Evolutionary conservation across 768 basidiomycete species (phyloP), one percentile per base, ranked within the genome.

Genomic region (Tulasnella sp.): DNA sequence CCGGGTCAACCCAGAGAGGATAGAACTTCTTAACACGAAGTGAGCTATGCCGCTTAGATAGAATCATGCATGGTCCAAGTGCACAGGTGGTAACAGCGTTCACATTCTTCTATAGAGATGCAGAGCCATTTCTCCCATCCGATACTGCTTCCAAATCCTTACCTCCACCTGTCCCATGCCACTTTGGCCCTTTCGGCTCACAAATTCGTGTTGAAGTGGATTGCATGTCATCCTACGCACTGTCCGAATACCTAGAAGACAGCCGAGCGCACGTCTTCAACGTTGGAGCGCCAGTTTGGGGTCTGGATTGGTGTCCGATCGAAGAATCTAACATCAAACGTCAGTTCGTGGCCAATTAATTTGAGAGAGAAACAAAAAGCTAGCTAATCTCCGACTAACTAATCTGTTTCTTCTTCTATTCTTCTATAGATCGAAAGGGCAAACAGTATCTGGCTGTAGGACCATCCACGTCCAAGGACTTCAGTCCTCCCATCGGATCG

Each of bases 221-320:
- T 46, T 53, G 27, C 25, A 9, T 17, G 34, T 38, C 2, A 29
- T 31, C 49, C 56, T 2, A 59, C 53, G 38, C 31, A 44, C 50
- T 34, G 5, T 63, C 34, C 34, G 57, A n/a, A 9, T 64, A 92
- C 63, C 70, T 83, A 10, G 73, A 80, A 2, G 78, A 76, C 41
- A 82, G 79, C 63, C 73, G 75, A 27, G 76, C 85, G 0, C 78
- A 85, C 61, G 73, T 94, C 1, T 85, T 97, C 70, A 88, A 85
- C 62, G 85, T 87, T 0, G 96, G 96, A 4, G 87, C 84, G 2
- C 86, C 90, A 0, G 85, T 89, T n/a, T 90, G 87, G 83, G 89
- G 83, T 2, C 66, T 94, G 34, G 91, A 93, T 63, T 98, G 93
- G 93, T 92, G 92, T 69, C 94, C 96, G 2, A 80, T 84, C 22